Evolutionary conservation across 495 filamentous ascomycete species (phyloP).

Genomic region (Evernia prunastri): DNA sequence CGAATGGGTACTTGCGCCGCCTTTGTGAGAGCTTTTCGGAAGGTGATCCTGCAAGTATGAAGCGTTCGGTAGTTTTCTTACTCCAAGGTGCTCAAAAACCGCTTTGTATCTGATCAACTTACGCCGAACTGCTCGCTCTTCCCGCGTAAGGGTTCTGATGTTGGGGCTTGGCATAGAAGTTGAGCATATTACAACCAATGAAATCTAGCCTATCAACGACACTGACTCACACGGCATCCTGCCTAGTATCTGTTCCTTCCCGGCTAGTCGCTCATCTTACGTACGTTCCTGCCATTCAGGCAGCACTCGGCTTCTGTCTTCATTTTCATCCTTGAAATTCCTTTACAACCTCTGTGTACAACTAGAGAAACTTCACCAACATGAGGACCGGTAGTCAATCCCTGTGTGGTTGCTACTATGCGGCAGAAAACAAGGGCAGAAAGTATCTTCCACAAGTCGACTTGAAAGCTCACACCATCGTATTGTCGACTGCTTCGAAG

Average conservation of each 20-base stretch:
- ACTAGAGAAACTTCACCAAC: neutral
- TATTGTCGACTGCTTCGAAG: slow-evolving; percentile 49
- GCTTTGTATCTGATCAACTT: too few relatives aligned
- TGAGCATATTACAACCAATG: neutral
- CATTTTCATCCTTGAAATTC: neutral
- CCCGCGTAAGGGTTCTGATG: too few relatives aligned
- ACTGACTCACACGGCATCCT: neutral
- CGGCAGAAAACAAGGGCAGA: neutral
- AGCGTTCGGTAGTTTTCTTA: too few relatives aligned
- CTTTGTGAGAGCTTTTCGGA: too few relatives aligned
- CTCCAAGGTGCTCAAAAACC: too few relatives aligned
- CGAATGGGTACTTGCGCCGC: too few relatives aligned
- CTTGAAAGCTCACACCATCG: slow-evolving; percentile 45
- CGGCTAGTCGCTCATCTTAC: too few relatives aligned
- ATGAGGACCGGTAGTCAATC: slow-evolving; percentile 7
- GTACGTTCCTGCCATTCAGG: too few relatives aligned
- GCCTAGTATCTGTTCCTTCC: too few relatives aligned
- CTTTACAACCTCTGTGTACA: neutral
- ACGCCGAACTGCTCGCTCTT: neutral
- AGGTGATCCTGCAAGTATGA: too few relatives aligned
- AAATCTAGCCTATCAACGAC: neutral
- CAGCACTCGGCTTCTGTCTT: too few relatives aligned
- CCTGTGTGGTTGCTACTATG: slow-evolving; percentile 19
- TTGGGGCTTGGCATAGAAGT: too few relatives aligned
- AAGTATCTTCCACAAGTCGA: slow-evolving; percentile 50